Percentiles rank a stretch among this genome's conserved stretches.
Conservation (phyloP, 2,329 filamentous ascomycete species). For the Dactylonectria macrodidyma region DNA sequence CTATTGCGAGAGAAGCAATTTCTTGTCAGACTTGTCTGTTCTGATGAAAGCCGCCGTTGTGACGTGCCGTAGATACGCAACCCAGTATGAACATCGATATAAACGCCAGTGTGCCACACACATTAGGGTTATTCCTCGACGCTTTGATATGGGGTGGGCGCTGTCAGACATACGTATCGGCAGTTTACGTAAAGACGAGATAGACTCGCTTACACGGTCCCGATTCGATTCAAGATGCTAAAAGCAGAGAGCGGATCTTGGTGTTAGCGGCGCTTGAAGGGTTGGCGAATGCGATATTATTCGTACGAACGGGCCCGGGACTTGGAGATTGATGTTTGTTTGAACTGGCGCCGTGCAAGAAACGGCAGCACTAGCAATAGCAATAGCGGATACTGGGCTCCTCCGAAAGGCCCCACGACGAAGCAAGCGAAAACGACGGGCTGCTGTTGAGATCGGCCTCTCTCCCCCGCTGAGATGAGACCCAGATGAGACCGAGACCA, state of each 20-base stretch:
- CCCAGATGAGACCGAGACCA: slow-evolving; percentile 5
- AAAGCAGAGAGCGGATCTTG: background rate
- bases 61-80: too few species aligned
- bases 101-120: too few species aligned
- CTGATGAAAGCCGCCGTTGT: too few species aligned
- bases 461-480: slow-evolving; percentile 20
- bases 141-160: too few species aligned
- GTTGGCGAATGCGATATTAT: background rate
- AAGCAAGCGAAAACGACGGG: background rate
- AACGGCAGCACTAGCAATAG: slow-evolving; percentile 10
- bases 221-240: background rate
- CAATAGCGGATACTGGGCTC: slow-evolving; percentile 5
- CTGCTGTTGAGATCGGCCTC: slow-evolving; percentile 22
- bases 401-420: background rate
- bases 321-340: background rate
- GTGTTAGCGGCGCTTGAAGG: background rate
- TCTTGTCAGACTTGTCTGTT: too few species aligned
- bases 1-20: too few species aligned
- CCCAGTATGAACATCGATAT: too few species aligned
- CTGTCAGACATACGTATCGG: too few species aligned
- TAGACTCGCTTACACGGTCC: background rate
- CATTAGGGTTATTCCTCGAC: too few species aligned
- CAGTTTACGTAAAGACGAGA: slow-evolving; percentile 2
- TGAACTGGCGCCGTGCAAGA: background rate
- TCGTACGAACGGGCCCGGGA: slow-evolving; percentile 12